A percentile compares a stretch with the other conserved stretches of the same genome.
phyloP scores from a whole-genome alignment of 495 filamentous ascomycete genomes.

The Neurospora sp. region DNA sequence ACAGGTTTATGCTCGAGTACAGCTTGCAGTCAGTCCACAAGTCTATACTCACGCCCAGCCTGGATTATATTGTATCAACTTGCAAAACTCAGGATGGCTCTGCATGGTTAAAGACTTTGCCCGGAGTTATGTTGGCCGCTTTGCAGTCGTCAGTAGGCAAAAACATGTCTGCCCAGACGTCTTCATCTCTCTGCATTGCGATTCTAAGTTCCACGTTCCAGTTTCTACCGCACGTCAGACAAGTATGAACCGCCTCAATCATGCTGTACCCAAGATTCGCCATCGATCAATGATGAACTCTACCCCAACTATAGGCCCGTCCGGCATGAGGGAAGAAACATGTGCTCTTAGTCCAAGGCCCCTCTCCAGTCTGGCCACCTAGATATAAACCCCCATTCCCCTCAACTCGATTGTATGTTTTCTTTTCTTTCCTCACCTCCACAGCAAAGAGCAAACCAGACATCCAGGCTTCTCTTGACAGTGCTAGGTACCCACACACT shows the following conservation, averaged over 20 bases:
- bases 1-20: too few species aligned
- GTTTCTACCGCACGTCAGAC: background rate
- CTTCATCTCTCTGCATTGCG: background rate
- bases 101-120: background rate
- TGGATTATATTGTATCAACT: background rate
- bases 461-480: background rate
- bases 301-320: background rate
- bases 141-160: background rate
- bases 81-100: background rate
- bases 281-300: background rate
- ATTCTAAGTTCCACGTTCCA: background rate
- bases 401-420: background rate
- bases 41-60: background rate
- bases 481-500: background rate
- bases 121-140: background rate
- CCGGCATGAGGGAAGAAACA: background rate
- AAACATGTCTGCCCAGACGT: background rate
- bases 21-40: too few species aligned
- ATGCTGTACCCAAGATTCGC: background rate
- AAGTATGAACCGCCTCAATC: background rate
- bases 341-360: background rate
- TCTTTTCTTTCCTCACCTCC: background rate
- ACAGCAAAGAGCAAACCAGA: background rate
- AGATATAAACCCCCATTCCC: background rate
- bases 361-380: background rate